Evolutionary conservation across 495 filamentous ascomycete species (phyloP).

Genomic region (Xanthoparmelia taractica): DNA sequence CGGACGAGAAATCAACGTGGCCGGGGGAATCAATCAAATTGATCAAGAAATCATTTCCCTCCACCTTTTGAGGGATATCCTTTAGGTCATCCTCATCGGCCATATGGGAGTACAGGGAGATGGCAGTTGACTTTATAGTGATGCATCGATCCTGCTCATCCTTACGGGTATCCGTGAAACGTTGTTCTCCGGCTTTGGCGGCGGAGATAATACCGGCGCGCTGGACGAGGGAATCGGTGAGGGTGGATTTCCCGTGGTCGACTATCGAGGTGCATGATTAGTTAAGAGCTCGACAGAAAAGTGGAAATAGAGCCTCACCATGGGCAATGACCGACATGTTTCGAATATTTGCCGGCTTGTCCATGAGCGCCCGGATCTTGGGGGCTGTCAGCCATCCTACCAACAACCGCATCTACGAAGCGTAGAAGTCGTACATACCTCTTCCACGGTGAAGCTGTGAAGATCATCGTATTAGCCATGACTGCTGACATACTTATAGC

Average conservation of each 20-base stretch:
- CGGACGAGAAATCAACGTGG: constrained; percentile 99
- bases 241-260: constrained; percentile 99
- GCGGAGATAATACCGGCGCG: constrained; percentile 99
- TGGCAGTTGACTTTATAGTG: constrained; percentile 99
- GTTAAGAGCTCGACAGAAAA: neutral
- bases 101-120: constrained; percentile 90
- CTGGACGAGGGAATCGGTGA: constrained; percentile 97
- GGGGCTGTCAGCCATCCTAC: constrained; percentile 28
- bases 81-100: constrained; percentile 80
- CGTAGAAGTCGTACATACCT: constrained; percentile 46
- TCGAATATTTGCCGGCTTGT: constrained; percentile 94
- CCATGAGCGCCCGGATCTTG: constrained; percentile 89
- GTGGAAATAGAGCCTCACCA: constrained; percentile 44
- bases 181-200: constrained; percentile 89
- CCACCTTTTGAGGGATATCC: constrained; percentile 83
- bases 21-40: constrained; percentile 99
- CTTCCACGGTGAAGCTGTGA: constrained; percentile 94
- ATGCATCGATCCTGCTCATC: constrained; percentile 99
- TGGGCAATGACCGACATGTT: constrained; percentile 99
- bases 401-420: neutral
- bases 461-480: constrained; percentile 11
- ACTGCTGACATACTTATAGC: neutral
- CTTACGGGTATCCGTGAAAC: constrained; percentile 92
- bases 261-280: constrained; percentile 41
- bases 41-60: constrained; percentile 96